These are phyloP conservation scores for Tubosaeta sp. DNA, from an alignment of 768 basidiomycete species.

Conservation along the genomic window DNA sequence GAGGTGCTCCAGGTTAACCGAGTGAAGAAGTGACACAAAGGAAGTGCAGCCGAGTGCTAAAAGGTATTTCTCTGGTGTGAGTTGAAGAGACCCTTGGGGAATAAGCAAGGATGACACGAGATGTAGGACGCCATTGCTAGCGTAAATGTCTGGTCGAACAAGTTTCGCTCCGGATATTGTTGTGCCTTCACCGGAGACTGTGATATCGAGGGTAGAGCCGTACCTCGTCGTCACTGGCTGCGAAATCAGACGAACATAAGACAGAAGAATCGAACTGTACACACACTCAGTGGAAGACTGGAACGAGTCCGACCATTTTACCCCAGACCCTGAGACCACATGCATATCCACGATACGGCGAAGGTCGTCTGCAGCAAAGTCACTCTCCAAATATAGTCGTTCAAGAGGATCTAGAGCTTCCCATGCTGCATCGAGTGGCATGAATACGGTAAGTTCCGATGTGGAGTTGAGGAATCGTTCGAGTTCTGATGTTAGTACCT, in stretches of 20 bases:
- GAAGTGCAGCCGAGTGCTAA: conserved; percentile 86
- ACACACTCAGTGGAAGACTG: conserved; percentile 47
- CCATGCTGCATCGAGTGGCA: conserved; percentile 86
- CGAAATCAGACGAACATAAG: conserved; percentile 12
- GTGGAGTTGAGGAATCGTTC: conserved; percentile 56
- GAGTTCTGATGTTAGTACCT: conserved; percentile 62
- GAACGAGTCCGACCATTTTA: conserved; percentile 68
- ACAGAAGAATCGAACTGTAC: conserved; percentile 18
- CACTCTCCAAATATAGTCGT: conserved; percentile 82
- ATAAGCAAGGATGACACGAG: conserved; percentile 80
- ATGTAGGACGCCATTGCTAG: conserved; percentile 93
- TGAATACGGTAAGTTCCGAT: conserved; percentile 79
- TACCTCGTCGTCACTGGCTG: conserved; percentile 65
- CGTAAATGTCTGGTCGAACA: conserved; percentile 79
- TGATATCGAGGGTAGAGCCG: conserved; percentile 61
- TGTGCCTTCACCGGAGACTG: conserved; percentile 49
- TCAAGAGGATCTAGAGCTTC: conserved; percentile 71
- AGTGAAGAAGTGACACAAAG: conserved; percentile 86
- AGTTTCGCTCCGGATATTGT: conserved; percentile 57
- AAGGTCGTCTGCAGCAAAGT: conserved; percentile 79
- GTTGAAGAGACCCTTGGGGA: conserved; percentile 65
- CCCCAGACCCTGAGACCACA: conserved; percentile 52
- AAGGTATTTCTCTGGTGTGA: conserved; percentile 95
- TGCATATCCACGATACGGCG: conserved; percentile 76
- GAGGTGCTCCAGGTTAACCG: conserved; percentile 66